Base-by-base conservation (phyloP, 495 filamentous ascomycete species). In the Rostrohypoxylon terebratum region DNA sequence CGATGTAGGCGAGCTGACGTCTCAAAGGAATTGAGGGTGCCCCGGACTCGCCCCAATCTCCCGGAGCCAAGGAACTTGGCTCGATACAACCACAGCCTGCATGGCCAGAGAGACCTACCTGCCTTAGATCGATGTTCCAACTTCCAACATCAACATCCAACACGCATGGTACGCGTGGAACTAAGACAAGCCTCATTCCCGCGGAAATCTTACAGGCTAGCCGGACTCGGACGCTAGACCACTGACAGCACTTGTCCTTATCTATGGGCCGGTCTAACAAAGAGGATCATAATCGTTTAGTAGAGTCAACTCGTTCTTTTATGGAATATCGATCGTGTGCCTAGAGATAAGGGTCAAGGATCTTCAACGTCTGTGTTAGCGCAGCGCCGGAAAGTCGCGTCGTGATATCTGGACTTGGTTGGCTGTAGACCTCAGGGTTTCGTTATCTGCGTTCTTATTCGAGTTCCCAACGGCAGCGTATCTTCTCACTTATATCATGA, bases 171-270 rank as follows among this genome's bases (percentile, higher is more conserved):
- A 31, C 23, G 18, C 45, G 38, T 25, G 36, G 63, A 63, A 36
- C 63, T 61, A 55, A 65, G 45, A 23, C 59, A 72, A 64, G 65
- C 63, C 53, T 59, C 59, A 33, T 48, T 36, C 60, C 69, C 73
- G 73, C 69, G 69, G 64, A 72, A 60, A 75, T 69, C 59, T 38
- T 10, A 51, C 9, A 40, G 51, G 58, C 13, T 61, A 7, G 25
- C 40, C 48, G 38, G 4, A 9, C 45, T 53, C 16, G 31, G n/a
- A 45, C 61, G 3, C 40, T 14, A 66, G 57, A 62, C 69, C 64
- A 73, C 66, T 75, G 62, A 75, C 58, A 59, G 44, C 60, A 16
- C 50, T 33, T 10, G 34, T 69, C 58, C 73, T 75, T 75, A 75
- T 75, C 73, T 75, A 63, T 67, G 11, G 25, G 55, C 54, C 62